Evolutionary conservation across 2,329 filamentous ascomycete genomes (phyloP), one percentile per base, ranked within the genome.

Genomic region (Aspergillus sojae): DNA sequence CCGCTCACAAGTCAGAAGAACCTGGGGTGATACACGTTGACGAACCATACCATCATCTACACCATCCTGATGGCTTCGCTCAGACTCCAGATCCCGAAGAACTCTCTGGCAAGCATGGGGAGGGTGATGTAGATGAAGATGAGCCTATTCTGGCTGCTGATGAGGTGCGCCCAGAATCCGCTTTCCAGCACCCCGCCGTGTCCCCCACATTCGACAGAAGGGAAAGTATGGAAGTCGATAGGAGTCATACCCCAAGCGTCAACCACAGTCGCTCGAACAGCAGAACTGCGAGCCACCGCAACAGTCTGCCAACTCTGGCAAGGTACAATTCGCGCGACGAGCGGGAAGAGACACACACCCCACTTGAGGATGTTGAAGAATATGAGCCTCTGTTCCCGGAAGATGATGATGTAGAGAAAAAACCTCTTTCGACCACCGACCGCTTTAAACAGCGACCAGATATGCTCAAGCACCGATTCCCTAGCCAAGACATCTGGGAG

Each of bases 401-500:
- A 16, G 85, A 95, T 62, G 91, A 94, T 19, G 84, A 86, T 4
- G 86, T 88, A 61, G 81, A 84, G 60, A 79, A 84, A 28, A 80
- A 84, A 62, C 81, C 81, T 10, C 74, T 84, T 57, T 83, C 83
- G n/a, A 79, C 83, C 36, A 80, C 80, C 36, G 83, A 88, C 63
- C 84, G 84, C 67, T 81, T 88, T 68, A 88, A 87, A 76, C 79
- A 77, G 61, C 81, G 82, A 43, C 80, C 83, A 5, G 81, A 84
- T 45, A 65, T 81, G 61, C 83, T 87, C 67, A 81, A 85, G 65
- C 86, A 88, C 67, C 90, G 90, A 65, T 99, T 99, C 78, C 95
- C 95, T 1, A 97, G 94, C 77, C 91, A 94, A 76, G 95, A 99
- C 75, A 88, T 98, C 46, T 99, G 95, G 95, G 95, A 99, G 80